A percentile compares a stretch with the other conserved stretches of the same genome.
phyloP scores from a whole-genome alignment of 2,329 filamentous ascomycete species.

The Emergomyces africanus region DNA sequence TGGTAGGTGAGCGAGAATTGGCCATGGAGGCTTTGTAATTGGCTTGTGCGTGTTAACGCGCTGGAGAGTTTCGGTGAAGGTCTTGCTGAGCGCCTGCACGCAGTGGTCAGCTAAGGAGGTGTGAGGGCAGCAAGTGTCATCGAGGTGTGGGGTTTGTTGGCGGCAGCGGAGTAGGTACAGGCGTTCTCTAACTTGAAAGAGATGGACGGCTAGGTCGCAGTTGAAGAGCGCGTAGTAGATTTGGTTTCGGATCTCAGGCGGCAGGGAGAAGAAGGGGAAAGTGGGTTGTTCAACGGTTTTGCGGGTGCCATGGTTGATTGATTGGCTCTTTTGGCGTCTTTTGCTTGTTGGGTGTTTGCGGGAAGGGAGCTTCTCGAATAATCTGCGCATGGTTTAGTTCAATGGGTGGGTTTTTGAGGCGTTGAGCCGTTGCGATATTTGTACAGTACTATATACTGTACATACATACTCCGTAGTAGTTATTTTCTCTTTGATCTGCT shows the following conservation, averaged over 20 bases:
- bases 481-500: too few relatives aligned
- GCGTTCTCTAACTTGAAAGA: constrained; percentile 24
- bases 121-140: constrained; percentile 21
- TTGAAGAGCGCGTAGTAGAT: constrained; percentile 27
- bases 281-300: background rate
- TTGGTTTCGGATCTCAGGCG: constrained; percentile 26
- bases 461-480: too few relatives aligned
- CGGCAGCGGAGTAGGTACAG: constrained; percentile 24
- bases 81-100: constrained; percentile 11
- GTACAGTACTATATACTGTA: too few relatives aligned
- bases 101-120: constrained; percentile 20
- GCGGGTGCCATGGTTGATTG: background rate
- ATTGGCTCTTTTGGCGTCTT: background rate
- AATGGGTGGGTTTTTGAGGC: background rate
- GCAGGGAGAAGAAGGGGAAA: constrained; percentile 13
- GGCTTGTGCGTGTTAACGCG: background rate
- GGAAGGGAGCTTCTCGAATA: background rate
- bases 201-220: constrained; percentile 20
- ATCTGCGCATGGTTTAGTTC: background rate
- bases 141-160: constrained; percentile 12
- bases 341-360: background rate
- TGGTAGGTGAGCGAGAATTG: background rate
- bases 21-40: background rate
- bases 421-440: background rate
- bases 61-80: constrained; percentile 13